Base-by-base conservation (phyloP, 2,329 filamentous ascomycete species). In the Fusarium vanettenii region DNA sequence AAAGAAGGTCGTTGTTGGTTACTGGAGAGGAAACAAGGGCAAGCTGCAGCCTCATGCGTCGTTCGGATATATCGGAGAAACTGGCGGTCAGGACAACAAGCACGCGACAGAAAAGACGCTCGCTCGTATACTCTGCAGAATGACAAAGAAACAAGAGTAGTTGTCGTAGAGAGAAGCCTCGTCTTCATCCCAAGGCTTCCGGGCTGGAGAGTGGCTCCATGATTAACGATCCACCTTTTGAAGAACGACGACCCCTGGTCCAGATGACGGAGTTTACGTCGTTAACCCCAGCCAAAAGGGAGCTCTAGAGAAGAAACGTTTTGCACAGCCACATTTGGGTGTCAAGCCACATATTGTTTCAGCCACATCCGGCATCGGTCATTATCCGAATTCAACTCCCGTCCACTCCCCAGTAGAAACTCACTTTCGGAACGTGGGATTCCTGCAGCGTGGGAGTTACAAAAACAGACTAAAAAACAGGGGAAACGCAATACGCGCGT, bases 141-240 rank as follows among this genome's bases (percentile, higher is more conserved):
- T 5, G 48, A 50, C 41, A 11, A 39, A 56, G 64, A 35, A 69
- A 37, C 29, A 25, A 60, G 55, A 50, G 27, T 11, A 37, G 22
- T 16, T 20, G 39, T 67, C 29, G 63, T 73, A 7, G 48, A 52
- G 20, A 71, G 37, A 43, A 60, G 39, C 43, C 56, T 59, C 37
- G 57, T 63, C 57, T 67, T 68, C 72, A 75, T 75, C 63, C 37
- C 63, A 65, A 37, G 52, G 52, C 63, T 64, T 64, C 61, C 18
- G 50, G 50, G 6, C 11, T 35, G 16, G 16, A 43, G 22, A 43
- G 22, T 55, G 60, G 57, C 25, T 60, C 61, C 71, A 69, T 74
- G 35, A 31, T 62, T 29, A 31, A 31, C 27, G 48, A 52, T 52
- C 48, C 57, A 60, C 57, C 57, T 35, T 45, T 25, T 37, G 10